These are phyloP conservation scores for Begonia fuchsioides DNA, from an alignment of 306 rosid genomes.

Conservation along the genomic window DNA sequence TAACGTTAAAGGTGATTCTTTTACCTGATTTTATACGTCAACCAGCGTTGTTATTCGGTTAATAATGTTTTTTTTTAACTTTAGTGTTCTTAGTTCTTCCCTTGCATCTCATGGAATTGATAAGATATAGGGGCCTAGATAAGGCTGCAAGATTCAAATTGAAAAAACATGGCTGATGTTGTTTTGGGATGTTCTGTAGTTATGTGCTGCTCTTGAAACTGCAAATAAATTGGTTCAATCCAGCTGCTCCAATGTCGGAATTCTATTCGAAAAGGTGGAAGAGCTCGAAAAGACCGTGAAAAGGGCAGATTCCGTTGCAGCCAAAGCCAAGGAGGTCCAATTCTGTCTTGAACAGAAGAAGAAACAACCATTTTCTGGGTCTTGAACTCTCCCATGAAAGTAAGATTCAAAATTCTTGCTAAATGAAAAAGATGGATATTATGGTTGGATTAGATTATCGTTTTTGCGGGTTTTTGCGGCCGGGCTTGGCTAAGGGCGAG, in stretches of 20 bases:
- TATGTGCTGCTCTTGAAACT: slow-evolving; percentile 65
- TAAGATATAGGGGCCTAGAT: not conserved
- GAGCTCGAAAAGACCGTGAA: slow-evolving; percentile 52
- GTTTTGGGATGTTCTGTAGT: slow-evolving; percentile 14
- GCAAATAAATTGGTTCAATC: slow-evolving; percentile 50
- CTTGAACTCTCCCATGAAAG: not conserved
- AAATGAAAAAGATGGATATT: too few species aligned
- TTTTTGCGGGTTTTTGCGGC: too few species aligned
- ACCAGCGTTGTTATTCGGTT: too few species aligned
- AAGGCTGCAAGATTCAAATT: too few species aligned
- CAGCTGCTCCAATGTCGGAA: slow-evolving; percentile 39
- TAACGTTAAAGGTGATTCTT: slow-evolving; percentile 34
- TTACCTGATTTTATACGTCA: too few species aligned
- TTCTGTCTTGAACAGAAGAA: slow-evolving; percentile 17
- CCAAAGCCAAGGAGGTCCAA: slow-evolving; percentile 43
- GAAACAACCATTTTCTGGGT: not conserved
- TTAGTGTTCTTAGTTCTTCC: too few species aligned
- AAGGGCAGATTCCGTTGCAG: slow-evolving; percentile 67
- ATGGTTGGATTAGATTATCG: too few species aligned
- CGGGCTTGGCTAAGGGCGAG: too few species aligned
- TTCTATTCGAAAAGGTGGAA: slow-evolving; percentile 47
- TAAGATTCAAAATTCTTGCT: too few species aligned
- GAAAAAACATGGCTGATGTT: not conserved
- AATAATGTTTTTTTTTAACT: too few species aligned
- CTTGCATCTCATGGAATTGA: too few species aligned